phyloP scores from a whole-genome alignment of 2,329 filamentous ascomycete species.

The Trichoderma arundinaceum region DNA sequence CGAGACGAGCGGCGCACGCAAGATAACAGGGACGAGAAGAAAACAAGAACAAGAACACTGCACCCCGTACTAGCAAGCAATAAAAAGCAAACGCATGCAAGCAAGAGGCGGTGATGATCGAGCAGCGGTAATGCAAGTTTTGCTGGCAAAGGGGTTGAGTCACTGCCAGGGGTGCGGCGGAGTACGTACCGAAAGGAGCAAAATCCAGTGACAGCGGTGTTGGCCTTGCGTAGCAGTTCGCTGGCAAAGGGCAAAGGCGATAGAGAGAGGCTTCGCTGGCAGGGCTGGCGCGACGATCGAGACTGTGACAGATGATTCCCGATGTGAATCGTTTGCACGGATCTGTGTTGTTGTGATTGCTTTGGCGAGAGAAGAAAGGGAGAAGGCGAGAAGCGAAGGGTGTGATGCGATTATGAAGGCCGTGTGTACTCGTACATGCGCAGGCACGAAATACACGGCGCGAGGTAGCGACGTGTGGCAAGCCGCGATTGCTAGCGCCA shows the following conservation, averaged over 20 bases:
- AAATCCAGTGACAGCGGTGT: constrained; percentile 38
- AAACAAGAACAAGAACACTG: background rate
- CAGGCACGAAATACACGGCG: constrained; percentile 27
- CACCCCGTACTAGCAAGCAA: background rate
- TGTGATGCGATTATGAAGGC: constrained; percentile 38
- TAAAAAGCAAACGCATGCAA: constrained; percentile 5
- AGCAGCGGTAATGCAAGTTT: constrained; percentile 30
- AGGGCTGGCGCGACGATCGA: constrained; percentile 62
- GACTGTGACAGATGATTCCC: constrained; percentile 67
- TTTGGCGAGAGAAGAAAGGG: constrained; percentile 47
- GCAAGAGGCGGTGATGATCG: constrained; percentile 30
- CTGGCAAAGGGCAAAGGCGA: constrained; percentile 38
- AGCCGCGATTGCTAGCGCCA: constrained; percentile 27
- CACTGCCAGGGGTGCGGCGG: constrained; percentile 32
- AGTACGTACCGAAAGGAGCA: constrained; percentile 45
- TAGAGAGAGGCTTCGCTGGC: constrained; percentile 39
- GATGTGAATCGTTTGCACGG: constrained; percentile 57
- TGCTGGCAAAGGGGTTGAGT: constrained; percentile 33
- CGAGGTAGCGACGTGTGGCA: constrained; percentile 25
- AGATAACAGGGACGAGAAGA: background rate
- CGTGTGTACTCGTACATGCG: constrained; percentile 21
- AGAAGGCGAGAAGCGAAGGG: constrained; percentile 44
- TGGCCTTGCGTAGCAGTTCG: constrained; percentile 34
- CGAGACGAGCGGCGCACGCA: background rate
- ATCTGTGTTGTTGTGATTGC: constrained; percentile 57